Evolutionary conservation across 164 flowering plant species (phyloP).

Genomic region (Santalum album): DNA sequence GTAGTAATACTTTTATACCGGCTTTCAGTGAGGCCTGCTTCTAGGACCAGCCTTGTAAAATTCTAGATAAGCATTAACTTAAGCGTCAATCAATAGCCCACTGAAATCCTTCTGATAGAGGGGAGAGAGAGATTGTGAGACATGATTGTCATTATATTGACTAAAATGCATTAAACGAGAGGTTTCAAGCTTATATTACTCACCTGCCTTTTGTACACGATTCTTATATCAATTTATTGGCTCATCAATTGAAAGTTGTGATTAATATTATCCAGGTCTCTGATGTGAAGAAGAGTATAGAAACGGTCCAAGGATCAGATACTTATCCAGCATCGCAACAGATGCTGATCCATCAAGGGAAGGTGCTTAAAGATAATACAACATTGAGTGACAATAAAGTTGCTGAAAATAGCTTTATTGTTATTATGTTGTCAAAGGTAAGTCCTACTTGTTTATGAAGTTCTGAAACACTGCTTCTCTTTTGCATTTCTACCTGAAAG

Average conservation of each 20-base stretch:
- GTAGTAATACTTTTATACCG: too few species aligned
- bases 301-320: slow-evolving; percentile 42
- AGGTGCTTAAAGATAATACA: slow-evolving; percentile 47
- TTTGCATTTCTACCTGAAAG: neutral
- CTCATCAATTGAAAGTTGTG: neutral
- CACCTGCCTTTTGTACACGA: too few species aligned
- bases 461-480: neutral
- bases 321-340: slow-evolving; percentile 50
- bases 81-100: too few species aligned
- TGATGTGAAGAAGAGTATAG: slow-evolving; percentile 55
- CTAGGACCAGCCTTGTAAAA: too few species aligned
- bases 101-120: too few species aligned
- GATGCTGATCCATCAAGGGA: slow-evolving; percentile 61
- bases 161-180: too few species aligned
- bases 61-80: too few species aligned
- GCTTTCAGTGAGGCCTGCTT: too few species aligned
- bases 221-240: neutral
- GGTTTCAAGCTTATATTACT: too few species aligned
- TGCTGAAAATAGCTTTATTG: slow-evolving; percentile 47
- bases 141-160: too few species aligned
- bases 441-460: neutral
- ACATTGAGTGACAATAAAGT: slow-evolving; percentile 51
- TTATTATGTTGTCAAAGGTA: slow-evolving; percentile 57
- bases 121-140: too few species aligned
- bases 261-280: slow-evolving; percentile 24